Evolutionary conservation across 176 grass and related monocot genomes (phyloP).

Genomic region (Calamus simplicifolius): DNA sequence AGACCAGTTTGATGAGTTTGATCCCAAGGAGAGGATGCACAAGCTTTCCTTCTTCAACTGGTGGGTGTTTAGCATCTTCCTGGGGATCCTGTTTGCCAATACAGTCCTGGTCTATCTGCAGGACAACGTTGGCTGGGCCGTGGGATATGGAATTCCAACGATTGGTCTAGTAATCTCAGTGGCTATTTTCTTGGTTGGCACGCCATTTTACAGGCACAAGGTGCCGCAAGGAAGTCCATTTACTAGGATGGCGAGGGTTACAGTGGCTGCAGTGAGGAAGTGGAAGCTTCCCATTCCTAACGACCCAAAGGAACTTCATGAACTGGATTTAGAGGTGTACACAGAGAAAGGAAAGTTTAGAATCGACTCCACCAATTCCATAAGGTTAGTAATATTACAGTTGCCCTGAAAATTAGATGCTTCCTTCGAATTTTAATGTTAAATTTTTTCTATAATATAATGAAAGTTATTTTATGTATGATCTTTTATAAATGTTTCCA

Average conservation of each 20-base stretch:
- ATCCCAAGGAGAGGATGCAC: slow-evolving; percentile 52
- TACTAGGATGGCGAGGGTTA: slow-evolving; percentile 43
- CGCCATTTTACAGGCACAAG: slow-evolving; percentile 77
- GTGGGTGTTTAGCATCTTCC: slow-evolving; percentile 84
- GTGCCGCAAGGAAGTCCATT: slow-evolving; percentile 63
- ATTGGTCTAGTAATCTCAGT: slow-evolving; percentile 39
- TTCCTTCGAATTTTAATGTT: too few relatives aligned
- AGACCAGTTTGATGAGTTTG: slow-evolving; percentile 82
- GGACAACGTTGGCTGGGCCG: slow-evolving; percentile 66
- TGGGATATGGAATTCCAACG: slow-evolving; percentile 68
- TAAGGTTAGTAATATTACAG: slow-evolving; percentile 22
- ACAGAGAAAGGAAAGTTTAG: slow-evolving; percentile 25
- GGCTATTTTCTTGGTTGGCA: slow-evolving; percentile 62
- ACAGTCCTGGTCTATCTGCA: slow-evolving; percentile 87
- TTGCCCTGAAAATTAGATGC: too few relatives aligned
- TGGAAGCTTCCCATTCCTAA: slow-evolving; percentile 9
- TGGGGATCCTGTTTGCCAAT: slow-evolving; percentile 61
- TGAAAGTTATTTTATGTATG: too few relatives aligned
- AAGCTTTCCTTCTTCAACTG: slow-evolving; percentile 98
- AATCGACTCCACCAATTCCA: slow-evolving; percentile 33
- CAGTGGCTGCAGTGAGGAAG: slow-evolving; percentile 38
- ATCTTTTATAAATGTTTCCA: too few relatives aligned
- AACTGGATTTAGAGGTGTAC: slow-evolving; percentile 40
- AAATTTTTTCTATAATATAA: too few relatives aligned
- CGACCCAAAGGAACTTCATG: slow-evolving; percentile 37